Evolutionary conservation across 2,329 filamentous ascomycete genomes (phyloP).

Genomic region (Xylaria polymorpha): DNA sequence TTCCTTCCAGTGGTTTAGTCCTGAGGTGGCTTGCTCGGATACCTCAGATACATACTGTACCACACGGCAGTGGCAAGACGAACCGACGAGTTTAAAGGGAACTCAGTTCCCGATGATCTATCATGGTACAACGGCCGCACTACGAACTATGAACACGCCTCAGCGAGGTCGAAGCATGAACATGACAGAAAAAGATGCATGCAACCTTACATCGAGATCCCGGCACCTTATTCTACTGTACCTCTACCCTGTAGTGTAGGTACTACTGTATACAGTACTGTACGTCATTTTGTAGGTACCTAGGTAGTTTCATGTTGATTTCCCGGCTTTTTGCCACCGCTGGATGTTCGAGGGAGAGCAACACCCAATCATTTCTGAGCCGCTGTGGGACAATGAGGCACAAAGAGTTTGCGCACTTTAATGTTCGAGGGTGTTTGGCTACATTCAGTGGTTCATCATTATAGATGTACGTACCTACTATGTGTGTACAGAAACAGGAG

Average conservation of each 20-base stretch:
- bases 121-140: neutral
- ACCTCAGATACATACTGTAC: neutral
- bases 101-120: neutral
- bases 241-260: too few relatives aligned
- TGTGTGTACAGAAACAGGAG: neutral
- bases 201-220: neutral
- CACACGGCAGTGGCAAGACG: neutral
- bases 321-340: constrained; percentile 24
- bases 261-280: too few relatives aligned
- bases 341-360: neutral
- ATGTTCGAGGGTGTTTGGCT: neutral
- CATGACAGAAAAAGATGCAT: neutral
- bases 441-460: neutral
- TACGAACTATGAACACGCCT: neutral
- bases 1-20: neutral
- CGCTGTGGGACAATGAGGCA: neutral
- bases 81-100: neutral
- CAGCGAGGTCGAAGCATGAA: neutral
- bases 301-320: constrained; percentile 10
- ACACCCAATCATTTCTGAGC: constrained; percentile 6
- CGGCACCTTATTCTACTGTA: neutral
- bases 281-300: constrained; percentile 32
- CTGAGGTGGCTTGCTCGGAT: too few relatives aligned
- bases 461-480: neutral
- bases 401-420: neutral